These are phyloP conservation scores for Amphibolis antarctica DNA, from an alignment of 106 monocot species.

Conservation along the genomic window DNA sequence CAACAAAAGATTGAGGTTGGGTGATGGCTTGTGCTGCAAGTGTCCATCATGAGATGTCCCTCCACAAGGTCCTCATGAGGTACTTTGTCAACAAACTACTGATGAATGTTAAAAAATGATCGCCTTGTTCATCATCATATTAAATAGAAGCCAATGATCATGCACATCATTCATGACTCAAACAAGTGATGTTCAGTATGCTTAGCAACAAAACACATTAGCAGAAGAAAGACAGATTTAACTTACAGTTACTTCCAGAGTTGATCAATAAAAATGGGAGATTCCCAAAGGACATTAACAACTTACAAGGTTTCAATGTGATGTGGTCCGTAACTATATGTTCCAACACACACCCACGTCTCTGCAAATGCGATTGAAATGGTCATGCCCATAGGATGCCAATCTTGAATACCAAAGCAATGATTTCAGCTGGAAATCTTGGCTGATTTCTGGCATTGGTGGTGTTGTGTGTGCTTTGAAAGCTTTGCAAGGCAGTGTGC, in stretches of 20 bases:
- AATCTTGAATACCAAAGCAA: no score
- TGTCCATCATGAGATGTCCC: neutral
- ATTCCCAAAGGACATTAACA: no score
- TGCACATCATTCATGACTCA: neutral
- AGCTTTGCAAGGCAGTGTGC: no score
- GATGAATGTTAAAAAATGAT: neutral
- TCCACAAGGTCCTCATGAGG: constrained; percentile 1
- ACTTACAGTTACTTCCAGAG: neutral
- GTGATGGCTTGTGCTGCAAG: neutral
- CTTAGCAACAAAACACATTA: neutral
- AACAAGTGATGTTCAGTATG: neutral
- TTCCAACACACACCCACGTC: no score
- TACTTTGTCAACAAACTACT: neutral
- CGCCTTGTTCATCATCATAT: neutral
- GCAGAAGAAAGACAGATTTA: neutral
- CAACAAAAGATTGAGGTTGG: neutral
- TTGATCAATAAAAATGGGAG: neutral
- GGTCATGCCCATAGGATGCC: no score
- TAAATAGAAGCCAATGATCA: neutral
- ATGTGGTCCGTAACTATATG: no score
- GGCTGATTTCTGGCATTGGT: no score
- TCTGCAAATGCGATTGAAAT: no score
- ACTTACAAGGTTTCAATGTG: no score
- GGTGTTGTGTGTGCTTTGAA: no score
- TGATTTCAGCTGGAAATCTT: no score